Conservation (phyloP, 2,329 filamentous ascomycete species). For the Juglanconis oblonga region DNA sequence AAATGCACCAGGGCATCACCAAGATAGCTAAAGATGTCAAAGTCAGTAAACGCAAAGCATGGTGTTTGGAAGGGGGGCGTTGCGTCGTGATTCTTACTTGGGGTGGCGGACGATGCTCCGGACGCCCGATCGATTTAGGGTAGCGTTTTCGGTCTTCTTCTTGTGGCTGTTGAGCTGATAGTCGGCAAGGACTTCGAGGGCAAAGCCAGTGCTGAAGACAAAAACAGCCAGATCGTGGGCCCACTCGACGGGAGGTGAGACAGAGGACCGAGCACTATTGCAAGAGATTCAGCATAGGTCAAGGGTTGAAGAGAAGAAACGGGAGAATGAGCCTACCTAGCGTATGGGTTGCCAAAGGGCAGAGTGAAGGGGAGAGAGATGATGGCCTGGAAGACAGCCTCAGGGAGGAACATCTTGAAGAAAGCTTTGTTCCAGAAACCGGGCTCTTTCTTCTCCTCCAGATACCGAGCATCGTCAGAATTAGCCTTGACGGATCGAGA, state of each 20-base stretch:
- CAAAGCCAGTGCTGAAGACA: slow-evolving; percentile 54
- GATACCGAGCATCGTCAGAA: slow-evolving; percentile 56
- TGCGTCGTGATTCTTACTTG: slow-evolving; percentile 45
- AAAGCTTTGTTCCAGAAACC: slow-evolving; percentile 57
- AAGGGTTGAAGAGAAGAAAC: slow-evolving; percentile 26
- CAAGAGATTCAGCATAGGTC: not conserved
- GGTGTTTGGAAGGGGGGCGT: too few relatives aligned
- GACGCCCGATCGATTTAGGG: slow-evolving; percentile 53
- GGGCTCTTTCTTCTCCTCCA: slow-evolving; percentile 43
- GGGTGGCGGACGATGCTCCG: slow-evolving; percentile 62
- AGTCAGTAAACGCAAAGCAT: not conserved
- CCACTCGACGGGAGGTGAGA: slow-evolving; percentile 13
- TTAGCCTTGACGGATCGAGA: slow-evolving; percentile 46
- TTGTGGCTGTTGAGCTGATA: slow-evolving; percentile 52
- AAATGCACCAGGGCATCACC: slow-evolving; percentile 57
- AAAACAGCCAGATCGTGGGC: slow-evolving; percentile 44
- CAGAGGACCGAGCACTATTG: slow-evolving; percentile 12
- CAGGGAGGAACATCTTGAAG: slow-evolving; percentile 53
- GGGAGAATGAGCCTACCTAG: slow-evolving; percentile 30
- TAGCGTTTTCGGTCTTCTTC: slow-evolving; percentile 33
- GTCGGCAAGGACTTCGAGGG: slow-evolving; percentile 55
- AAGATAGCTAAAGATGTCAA: slow-evolving; percentile 47
- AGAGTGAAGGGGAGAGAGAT: slow-evolving; percentile 56
- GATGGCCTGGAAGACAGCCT: slow-evolving; percentile 54
- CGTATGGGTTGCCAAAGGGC: slow-evolving; percentile 44